phyloP scores from a whole-genome alignment of 2,329 filamentous ascomycete genomes.

The Delphinella strobiligena region DNA sequence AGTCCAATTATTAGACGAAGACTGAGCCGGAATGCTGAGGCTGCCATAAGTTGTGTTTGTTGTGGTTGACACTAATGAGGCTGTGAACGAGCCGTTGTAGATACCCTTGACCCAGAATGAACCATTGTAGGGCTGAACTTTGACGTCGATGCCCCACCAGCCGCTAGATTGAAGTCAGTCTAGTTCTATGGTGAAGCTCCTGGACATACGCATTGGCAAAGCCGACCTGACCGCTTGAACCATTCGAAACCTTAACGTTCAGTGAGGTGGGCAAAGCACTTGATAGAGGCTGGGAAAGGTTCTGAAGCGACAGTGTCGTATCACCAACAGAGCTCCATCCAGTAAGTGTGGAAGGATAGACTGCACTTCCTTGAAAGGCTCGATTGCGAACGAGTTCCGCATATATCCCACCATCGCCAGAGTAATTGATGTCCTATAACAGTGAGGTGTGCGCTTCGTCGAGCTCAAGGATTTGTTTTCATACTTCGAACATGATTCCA shows the following conservation, averaged over 20 bases:
- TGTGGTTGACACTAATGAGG: constrained; percentile 12
- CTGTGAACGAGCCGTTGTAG: constrained; percentile 19
- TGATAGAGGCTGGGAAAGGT: constrained; percentile 39
- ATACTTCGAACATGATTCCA: constrained; percentile 32
- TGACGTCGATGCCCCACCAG: constrained; percentile 21
- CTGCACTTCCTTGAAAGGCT: constrained; percentile 47
- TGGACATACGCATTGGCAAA: constrained; percentile 34
- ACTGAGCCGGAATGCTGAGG: constrained; percentile 2
- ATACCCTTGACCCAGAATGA: constrained; percentile 23
- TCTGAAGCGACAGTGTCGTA: constrained; percentile 33
- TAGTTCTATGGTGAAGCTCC: background rate
- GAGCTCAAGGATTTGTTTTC: background rate
- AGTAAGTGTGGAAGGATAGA: constrained; percentile 35
- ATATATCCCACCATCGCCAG: constrained; percentile 57
- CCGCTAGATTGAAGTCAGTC: constrained; percentile 9
- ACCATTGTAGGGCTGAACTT: constrained; percentile 18
- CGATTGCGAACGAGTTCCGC: constrained; percentile 56
- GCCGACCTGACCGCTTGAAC: constrained; percentile 25
- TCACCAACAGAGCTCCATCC: constrained; percentile 45
- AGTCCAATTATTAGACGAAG: constrained; percentile 9
- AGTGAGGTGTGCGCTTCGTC: background rate
- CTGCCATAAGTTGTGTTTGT: constrained; percentile 10
- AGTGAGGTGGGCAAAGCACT: constrained; percentile 41
- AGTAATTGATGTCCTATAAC: constrained; percentile 49
- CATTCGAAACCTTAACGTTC: constrained; percentile 23